Percentiles rank a stretch among this genome's conserved stretches.
Conservation (phyloP, 805 yeast species). For the Cyberlindnera veronae region DNA sequence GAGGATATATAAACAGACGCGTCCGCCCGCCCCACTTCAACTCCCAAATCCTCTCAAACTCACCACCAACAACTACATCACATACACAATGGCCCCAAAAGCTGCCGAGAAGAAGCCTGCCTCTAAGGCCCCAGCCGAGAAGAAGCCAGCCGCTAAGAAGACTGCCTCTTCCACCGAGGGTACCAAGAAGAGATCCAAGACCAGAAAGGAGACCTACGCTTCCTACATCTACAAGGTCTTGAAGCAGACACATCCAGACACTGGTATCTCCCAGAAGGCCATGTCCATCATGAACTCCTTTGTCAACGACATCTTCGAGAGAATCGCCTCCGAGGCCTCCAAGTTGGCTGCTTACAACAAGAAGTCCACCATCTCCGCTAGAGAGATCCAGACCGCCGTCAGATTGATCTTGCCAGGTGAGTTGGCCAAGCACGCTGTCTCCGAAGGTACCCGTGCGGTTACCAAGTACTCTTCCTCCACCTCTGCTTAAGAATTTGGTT, state of each 20-base stretch:
- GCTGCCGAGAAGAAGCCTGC: constrained; percentile 61
- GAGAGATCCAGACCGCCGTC: constrained; percentile 98
- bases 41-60: neutral
- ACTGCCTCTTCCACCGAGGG: constrained; percentile 76
- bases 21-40: constrained; percentile 1
- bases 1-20: constrained; percentile 13
- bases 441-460: constrained; percentile 98
- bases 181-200: constrained; percentile 88
- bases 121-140: constrained; percentile 96
- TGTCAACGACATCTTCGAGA: constrained; percentile 96
- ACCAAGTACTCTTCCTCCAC: constrained; percentile 83
- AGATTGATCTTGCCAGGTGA: constrained; percentile 98
- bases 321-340: constrained; percentile 97
- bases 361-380: constrained; percentile 95
- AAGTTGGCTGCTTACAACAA: constrained; percentile 98
- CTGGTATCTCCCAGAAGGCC: constrained; percentile 98
- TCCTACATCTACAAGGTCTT: constrained; percentile 97
- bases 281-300: constrained; percentile 98
- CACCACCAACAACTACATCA: neutral
- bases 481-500: constrained; percentile 33
- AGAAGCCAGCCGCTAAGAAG: constrained; percentile 89
- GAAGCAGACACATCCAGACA: constrained; percentile 98
- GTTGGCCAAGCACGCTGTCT: constrained; percentile 96
- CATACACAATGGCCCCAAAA: constrained; percentile 51
- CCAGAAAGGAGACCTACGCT: constrained; percentile 97